These are phyloP conservation scores for Starmerella floricola DNA, from an alignment of 805 yeast genomes.

Conservation along the genomic window DNA sequence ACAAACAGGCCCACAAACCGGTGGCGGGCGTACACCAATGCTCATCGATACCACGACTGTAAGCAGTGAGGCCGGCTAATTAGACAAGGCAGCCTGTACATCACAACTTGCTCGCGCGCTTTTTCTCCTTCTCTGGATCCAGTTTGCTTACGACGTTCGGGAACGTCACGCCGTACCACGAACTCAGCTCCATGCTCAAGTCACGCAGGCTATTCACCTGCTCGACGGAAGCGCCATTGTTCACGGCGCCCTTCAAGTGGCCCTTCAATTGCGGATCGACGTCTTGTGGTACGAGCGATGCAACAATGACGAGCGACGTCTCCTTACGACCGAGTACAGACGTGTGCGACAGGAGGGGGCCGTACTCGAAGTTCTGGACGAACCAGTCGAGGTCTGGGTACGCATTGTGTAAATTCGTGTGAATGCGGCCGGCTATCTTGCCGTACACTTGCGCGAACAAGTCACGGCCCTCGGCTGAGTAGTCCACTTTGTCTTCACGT, in stretches of 20 bases:
- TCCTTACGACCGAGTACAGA: constrained; percentile 53
- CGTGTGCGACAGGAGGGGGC: constrained; percentile 60
- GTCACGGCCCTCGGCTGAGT: constrained; percentile 39
- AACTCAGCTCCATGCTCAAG: constrained; percentile 50
- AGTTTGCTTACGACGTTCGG: constrained; percentile 44
- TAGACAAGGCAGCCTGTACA: too few species aligned
- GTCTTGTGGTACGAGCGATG: constrained; percentile 80
- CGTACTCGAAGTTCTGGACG: constrained; percentile 60
- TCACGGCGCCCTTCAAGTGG: constrained; percentile 74
- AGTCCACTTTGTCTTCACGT: constrained; percentile 23
- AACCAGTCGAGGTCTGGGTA: constrained; percentile 79
- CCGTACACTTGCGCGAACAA: constrained; percentile 69
- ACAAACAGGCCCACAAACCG: too few species aligned
- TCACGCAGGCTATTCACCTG: constrained; percentile 49
- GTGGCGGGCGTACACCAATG: too few species aligned
- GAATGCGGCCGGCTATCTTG: constrained; percentile 58
- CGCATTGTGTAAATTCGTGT: constrained; percentile 52
- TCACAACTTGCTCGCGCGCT: too few species aligned
- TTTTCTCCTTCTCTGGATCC: not conserved
- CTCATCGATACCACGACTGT: too few species aligned
- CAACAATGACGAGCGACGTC: constrained; percentile 63
- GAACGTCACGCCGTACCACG: constrained; percentile 66
- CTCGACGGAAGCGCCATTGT: constrained; percentile 57
- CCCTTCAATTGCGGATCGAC: constrained; percentile 90
- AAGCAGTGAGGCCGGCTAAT: too few species aligned